Evolutionary conservation across 1,139 yeast species (phyloP), one percentile per base, ranked within the genome.

Genomic region (Hyphopichia buzzinii): DNA sequence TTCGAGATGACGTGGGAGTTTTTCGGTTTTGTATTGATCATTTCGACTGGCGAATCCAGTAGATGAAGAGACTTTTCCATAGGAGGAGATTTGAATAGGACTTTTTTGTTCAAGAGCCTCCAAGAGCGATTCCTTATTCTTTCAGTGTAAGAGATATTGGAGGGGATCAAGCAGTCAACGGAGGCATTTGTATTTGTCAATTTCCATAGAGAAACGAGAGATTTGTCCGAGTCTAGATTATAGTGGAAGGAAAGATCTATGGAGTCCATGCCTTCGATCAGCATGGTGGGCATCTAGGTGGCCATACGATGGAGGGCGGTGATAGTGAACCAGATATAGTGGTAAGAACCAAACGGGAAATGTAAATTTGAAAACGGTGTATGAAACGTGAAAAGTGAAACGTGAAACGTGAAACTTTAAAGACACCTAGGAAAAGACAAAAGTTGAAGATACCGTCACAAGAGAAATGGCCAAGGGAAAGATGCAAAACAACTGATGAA

Each of bases 81-180:
- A 26, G 26, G 12, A 19, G 33, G 14, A 7, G 12, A 14, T 14
- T 19, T 19, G 10, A 15, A 21, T 23, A 31, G 14, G 4, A 37
- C 26, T 17, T 37, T 35, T 7, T 35, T 34, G 26, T 52, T 54
- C 16, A 58, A 37, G 30, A 59, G 36, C 30, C 66, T 45, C 65
- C 65, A 59, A 13, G 60, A 51, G 30, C 66, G 43, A 39, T 60
- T 55, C 35, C 52, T 50, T 26, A 58, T 36, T 27, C 65, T 46
- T 24, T 40, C 43, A n/a, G 43, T 39, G 7, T 47, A 40, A 10
- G 48, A 38, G 17, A 38, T 30, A 25, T 44, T 40, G 10, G 39
- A 29, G 16, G 36, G 30, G 6, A 35, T 30, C 11, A 34, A 12
- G n/a, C n/a, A n/a, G n/a, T n/a, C n/a, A n/a, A n/a, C n/a, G 3